phyloP scores from a whole-genome alignment of 2,329 filamentous ascomycete species.

The Pseudogymnoascus sp. region DNA sequence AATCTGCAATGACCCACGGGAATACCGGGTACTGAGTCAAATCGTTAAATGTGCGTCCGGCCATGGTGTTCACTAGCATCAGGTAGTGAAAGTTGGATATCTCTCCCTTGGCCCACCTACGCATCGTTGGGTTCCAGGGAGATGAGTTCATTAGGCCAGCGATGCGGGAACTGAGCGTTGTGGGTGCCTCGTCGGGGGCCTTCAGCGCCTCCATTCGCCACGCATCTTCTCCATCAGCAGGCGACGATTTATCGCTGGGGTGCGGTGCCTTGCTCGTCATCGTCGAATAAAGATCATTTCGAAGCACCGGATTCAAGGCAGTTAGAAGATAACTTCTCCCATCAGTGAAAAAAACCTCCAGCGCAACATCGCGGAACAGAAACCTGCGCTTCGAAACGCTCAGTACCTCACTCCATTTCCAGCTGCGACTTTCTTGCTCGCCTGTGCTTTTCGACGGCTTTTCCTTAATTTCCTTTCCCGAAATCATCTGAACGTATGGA shows the following conservation, averaged over 20 bases:
- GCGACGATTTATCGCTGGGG: constrained; percentile 59
- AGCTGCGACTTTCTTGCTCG: constrained; percentile 79
- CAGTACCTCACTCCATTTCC: constrained; percentile 91
- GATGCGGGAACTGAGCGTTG: constrained; percentile 64
- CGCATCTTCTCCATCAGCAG: constrained; percentile 74
- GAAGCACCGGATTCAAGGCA: constrained; percentile 61
- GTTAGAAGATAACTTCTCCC: constrained; percentile 92
- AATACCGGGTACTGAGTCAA: constrained; percentile 97
- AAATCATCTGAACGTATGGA: constrained; percentile 90
- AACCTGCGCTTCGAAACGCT: constrained; percentile 95
- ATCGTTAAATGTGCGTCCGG: constrained; percentile 94
- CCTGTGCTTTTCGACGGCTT: constrained; percentile 47
- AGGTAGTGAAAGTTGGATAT: constrained; percentile 98
- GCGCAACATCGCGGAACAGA: constrained; percentile 86
- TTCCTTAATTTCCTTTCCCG: constrained; percentile 58
- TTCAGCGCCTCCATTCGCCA: constrained; percentile 87
- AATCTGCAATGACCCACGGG: constrained; percentile 93
- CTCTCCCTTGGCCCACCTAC: constrained; percentile 86
- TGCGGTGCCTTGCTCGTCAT: constrained; percentile 75
- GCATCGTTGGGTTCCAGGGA: constrained; percentile 75
- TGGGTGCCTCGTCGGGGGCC: constrained; percentile 51
- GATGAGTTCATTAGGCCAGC: constrained; percentile 85
- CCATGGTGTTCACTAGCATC: constrained; percentile 97
- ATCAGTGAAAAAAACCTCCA: constrained; percentile 97
- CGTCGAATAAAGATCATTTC: constrained; percentile 75